Percentiles rank a stretch among this genome's conserved stretches.
Evolutionary conservation across 2,329 filamentous ascomycete species (phyloP).

Genomic region (Colletotrichum horii): DNA sequence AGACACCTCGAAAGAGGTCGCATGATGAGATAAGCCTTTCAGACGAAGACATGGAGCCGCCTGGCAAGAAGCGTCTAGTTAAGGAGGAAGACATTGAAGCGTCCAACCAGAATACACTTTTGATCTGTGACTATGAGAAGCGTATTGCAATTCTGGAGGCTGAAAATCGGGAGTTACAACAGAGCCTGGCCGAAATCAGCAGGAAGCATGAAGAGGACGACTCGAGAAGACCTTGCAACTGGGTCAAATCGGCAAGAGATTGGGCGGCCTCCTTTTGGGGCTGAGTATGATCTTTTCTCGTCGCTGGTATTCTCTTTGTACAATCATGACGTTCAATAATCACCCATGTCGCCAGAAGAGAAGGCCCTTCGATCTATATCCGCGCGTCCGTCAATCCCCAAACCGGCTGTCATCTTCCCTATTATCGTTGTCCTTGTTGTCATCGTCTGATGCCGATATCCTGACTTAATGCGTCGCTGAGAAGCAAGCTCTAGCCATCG

Average conservation of each 20-base stretch:
- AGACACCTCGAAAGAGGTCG: neutral
- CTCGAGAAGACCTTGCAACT: neutral
- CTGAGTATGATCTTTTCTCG: neutral
- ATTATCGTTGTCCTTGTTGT: no score
- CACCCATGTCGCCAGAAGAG: accelerated
- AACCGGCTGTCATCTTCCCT: no score
- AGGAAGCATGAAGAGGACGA: neutral
- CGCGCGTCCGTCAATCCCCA: neutral
- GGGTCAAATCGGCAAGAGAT: neutral
- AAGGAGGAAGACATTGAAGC: neutral
- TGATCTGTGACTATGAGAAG: neutral
- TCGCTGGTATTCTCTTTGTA: neutral
- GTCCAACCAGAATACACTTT: neutral
- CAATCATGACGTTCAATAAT: neutral
- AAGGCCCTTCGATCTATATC: neutral
- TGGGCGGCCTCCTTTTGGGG: neutral
- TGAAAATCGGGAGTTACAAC: neutral
- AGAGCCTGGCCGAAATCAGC: neutral
- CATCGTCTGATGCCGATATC: neutral
- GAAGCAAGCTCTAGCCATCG: neutral
- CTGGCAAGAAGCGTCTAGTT: neutral
- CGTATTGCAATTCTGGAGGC: neutral
- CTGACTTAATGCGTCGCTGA: neutral
- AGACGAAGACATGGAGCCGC: neutral
- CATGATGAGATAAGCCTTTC: neutral